Evolutionary conservation across 2,329 filamentous ascomycete species (phyloP), one percentile per base, ranked within the genome.

Genomic region (Aureobasidium subglaciale): DNA sequence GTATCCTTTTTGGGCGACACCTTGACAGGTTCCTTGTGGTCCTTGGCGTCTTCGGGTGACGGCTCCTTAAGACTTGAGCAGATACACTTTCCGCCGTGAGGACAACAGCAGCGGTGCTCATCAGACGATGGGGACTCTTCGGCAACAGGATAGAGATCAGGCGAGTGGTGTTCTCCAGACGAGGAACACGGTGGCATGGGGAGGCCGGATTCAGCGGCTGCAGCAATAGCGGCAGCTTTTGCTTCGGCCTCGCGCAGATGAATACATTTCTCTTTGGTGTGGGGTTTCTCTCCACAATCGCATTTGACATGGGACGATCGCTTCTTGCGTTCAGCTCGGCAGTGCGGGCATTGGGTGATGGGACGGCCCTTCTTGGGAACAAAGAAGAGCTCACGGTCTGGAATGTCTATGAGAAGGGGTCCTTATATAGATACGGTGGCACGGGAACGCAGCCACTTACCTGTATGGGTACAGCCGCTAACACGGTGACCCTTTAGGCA

Each of bases 401-500:
- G 55, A n/a, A 27, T 35, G 20, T 13, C 27, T 42, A 54, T 54
- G 50, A 54, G 50, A 54, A 18, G 9, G 24, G 50, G n/a, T 24
- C 27, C 35, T 16, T 42, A 43, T 37, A 54, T 54, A 43, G 16
- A 30, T n/a, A n/a, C n/a, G n/a, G 18, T 43, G 38, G 8, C 18
- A 20, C 32, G n/a, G 34, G 32, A 10, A 15, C 5, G 46, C 46
- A 43, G 43, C 24, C 29, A 81, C 88, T 78, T 83, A 96, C 91
- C 90, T 72, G 84, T 82, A 74, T 99, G 93, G 73, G 92, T 90
- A 79, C 93, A 99, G 71, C 93, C 96, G 86, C 91, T 97, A 70
- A 99, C 93, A 71, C 93, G 89, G 78, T 99, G 93, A 70, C 93
- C 93, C 74, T 93, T 88, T 71, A 99, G 90, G 77, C 93, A 99